Base-by-base conservation (phyloP, 1,139 yeast genomes). In the Pneumocystis murina region DNA sequence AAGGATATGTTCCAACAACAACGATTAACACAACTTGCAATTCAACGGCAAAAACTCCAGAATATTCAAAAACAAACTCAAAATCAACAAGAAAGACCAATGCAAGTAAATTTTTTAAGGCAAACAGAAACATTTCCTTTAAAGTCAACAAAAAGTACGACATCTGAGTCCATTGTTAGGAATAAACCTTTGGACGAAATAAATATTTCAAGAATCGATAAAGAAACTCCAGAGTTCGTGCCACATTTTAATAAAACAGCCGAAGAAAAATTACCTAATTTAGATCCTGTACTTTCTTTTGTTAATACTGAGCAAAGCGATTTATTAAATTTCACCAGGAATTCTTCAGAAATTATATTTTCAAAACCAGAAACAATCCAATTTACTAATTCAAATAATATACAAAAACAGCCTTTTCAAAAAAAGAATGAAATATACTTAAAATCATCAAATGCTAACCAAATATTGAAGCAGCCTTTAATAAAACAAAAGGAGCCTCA, bases 1-100 rank as follows among this genome's bases (percentile, higher is more conserved):
- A 63, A 66, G 24, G 68, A 68, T 58, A 61, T 64, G 28, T 58
- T 64, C 17, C 62, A 55, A 24, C 67, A 64, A 58, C 66, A 64
- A 33, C 70, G 66, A 36, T 65, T 63, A 38, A 67, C 43, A 24
- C 60, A 58, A 24, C 20, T 20, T 30, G 16, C 55, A 24, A 12
- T 24, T 48, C 55, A 48, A 24, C 55, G 33, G 10, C 55, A 48
- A 48, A 20, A 30, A 24, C 28, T 24, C 33, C 55, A 48, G 28
- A 10, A n/a, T 7, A 16, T 48, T 14, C 55, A 48, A 20, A 48
- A 48, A 48, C 55, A 48, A 12, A 48, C 55, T 24, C 55, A 48
- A 48, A 48, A 48, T 24, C 33, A 48, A 8, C 55, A 20, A 12
- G 55, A 48, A 24, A 48, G 30, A 24, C 16, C 28, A 48, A 48